These are phyloP conservation scores for Haematococcus lacustris DNA, from an alignment of 139 green algal species.

Conservation along the genomic window DNA sequence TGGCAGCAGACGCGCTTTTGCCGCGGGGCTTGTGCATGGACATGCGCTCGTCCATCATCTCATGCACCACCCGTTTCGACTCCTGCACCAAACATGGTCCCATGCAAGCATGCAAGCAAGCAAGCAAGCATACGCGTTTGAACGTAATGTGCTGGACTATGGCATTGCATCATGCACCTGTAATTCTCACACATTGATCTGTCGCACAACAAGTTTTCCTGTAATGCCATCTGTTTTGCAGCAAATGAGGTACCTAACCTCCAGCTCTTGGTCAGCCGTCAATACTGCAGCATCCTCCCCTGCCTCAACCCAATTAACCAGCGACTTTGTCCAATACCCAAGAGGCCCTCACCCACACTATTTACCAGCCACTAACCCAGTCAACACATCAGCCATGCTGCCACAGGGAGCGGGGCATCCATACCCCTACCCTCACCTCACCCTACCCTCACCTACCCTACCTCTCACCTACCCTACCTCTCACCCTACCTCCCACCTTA, in stretches of 20 bases:
- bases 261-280: too few species aligned
- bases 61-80: background rate
- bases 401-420: background rate
- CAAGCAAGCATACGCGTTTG: background rate
- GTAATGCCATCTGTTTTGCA: too few species aligned
- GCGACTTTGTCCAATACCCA: too few species aligned
- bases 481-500: background rate
- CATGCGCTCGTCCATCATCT: slow-evolving; percentile 13
- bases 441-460: background rate
- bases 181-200: background rate
- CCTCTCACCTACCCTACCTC: background rate
- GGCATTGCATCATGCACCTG: background rate
- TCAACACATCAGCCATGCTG: background rate
- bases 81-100: background rate
- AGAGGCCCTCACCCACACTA: too few species aligned
- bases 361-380: too few species aligned
- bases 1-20: background rate
- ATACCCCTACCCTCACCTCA: background rate
- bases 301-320: too few species aligned
- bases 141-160: background rate
- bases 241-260: too few species aligned
- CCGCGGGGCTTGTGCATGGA: background rate
- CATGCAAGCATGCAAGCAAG: background rate
- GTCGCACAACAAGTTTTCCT: background rate
- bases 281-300: too few species aligned